Evolutionary conservation across 2,329 filamentous ascomycete genomes (phyloP).

Genomic region (Aurifilum marmelostoma): DNA sequence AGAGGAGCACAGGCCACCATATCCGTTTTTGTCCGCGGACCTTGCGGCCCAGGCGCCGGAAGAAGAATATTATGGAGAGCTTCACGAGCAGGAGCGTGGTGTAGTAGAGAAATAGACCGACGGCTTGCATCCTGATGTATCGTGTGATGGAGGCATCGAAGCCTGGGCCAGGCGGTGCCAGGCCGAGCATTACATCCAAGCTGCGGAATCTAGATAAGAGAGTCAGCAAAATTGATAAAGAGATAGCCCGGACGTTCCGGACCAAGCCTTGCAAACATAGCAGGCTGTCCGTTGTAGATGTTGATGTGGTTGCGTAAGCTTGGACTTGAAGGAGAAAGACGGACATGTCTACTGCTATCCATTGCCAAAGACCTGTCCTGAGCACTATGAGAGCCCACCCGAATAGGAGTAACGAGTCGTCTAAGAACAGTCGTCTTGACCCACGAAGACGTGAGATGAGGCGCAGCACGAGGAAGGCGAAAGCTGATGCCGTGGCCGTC

Average conservation of each 20-base stretch:
- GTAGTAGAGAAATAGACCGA: neutral
- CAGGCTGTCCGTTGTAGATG: neutral
- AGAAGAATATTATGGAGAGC: slow-evolving; percentile 14
- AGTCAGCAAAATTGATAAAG: neutral
- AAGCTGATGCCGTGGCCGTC: neutral
- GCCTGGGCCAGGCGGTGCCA: neutral
- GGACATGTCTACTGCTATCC: neutral
- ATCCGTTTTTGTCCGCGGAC: slow-evolving; percentile 9
- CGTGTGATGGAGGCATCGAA: neutral
- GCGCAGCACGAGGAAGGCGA: neutral
- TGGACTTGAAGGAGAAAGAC: neutral
- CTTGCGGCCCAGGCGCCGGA: slow-evolving; percentile 10
- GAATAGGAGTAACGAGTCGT: neutral
- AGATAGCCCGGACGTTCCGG: neutral
- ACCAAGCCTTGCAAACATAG: neutral
- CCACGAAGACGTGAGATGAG: neutral
- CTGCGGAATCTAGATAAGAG: neutral
- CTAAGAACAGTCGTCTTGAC: slow-evolving; percentile 4
- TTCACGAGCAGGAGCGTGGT: neutral
- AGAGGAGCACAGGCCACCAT: slow-evolving; percentile 11
- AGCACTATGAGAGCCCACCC: neutral
- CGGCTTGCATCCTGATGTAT: neutral
- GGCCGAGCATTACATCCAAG: neutral
- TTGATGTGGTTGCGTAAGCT: neutral
- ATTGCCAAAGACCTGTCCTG: neutral